These are phyloP conservation scores for Mucor lusitanicus DNA, from an alignment of 371 early-diverging fungal species.

Conservation along the genomic window DNA sequence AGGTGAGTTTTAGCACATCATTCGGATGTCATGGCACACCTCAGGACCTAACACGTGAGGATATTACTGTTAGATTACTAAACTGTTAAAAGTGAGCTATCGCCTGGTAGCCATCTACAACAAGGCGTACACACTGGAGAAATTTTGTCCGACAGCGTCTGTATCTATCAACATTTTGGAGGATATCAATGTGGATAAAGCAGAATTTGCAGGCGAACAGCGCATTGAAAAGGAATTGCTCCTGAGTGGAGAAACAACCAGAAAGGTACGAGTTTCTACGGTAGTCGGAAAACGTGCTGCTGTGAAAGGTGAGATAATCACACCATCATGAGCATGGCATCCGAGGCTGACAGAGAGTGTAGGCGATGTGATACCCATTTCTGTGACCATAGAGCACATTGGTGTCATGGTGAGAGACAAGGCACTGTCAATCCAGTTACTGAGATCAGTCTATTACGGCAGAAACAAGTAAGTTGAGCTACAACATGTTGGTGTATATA, in stretches of 20 bases:
- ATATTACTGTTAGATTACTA: conserved; percentile 14
- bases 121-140: conserved; percentile 18
- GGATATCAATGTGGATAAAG: conserved; percentile 35
- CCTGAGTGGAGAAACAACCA: conserved; percentile 13
- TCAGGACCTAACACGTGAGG: conserved; percentile 3
- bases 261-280: conserved; percentile 27
- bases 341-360: neutral
- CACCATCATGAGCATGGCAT: neutral
- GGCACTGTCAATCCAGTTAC: conserved; percentile 23
- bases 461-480: conserved; percentile 15
- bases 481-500: neutral
- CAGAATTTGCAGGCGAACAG: conserved; percentile 26
- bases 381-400: conserved; percentile 35
- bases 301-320: conserved; percentile 38
- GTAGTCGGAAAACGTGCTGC: conserved; percentile 38
- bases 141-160: conserved; percentile 23
- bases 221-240: conserved; percentile 19
- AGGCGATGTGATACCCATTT: conserved; percentile 47
- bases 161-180: conserved; percentile 38
- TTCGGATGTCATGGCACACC: neutral
- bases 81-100: conserved; percentile 35
- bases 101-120: conserved; percentile 32
- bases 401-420: conserved; percentile 24
- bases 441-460: conserved; percentile 27
- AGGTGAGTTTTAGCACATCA: conserved; percentile 23